Evolutionary conservation across 2,329 filamentous ascomycete genomes (phyloP), one percentile per base, ranked within the genome.

Genomic region (Venturia effusa): DNA sequence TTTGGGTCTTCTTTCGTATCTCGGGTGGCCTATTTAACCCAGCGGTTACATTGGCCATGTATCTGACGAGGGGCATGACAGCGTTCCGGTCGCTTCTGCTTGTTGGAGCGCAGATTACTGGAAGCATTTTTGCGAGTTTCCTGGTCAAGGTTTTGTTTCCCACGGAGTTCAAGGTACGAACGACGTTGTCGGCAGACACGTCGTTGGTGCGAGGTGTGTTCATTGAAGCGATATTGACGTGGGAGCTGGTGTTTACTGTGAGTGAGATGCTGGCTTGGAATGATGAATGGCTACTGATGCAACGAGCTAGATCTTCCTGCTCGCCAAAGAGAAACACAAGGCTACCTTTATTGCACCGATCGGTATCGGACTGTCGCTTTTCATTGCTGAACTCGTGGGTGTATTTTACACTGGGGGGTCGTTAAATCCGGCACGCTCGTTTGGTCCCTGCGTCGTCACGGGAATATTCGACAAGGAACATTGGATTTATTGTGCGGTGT

Each of bases 211-310:
- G 79, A 66, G 80, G 79, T 24, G 71, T 81, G 19, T 76, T 81
- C 64, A 79, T 82, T 45, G 79, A 82, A 66, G 78, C 79, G 66
- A 71, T 82, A 30, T 70, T 81, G 24, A 81, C 79, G 1, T 75
- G 77, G 17, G 76, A 81, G 66, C 66, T 82, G 27, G 61, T 63
- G 19, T 65, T 65, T 55, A 65, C 64, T 2, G 75, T 77, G 51
- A 59, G 54, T 61, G 78, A 76, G 67, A 76, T 76, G 72, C 66
- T 34, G 8, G 6, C 51, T 30, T n/a, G 17, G 8, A 60, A n/a
- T 17, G 19, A 11, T 39, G 30, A 37, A 51, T 11, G 22, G 34
- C 13, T 15, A 40, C 11, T 32, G 10, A 39, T 19, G 22, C 13
- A n/a, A 30, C 17, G 8, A n/a, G 40, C 2, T 34, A 64, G 51